Evolutionary conservation across 2,329 filamentous ascomycete species (phyloP).

Genomic region (Colletotrichum tofieldiae): DNA sequence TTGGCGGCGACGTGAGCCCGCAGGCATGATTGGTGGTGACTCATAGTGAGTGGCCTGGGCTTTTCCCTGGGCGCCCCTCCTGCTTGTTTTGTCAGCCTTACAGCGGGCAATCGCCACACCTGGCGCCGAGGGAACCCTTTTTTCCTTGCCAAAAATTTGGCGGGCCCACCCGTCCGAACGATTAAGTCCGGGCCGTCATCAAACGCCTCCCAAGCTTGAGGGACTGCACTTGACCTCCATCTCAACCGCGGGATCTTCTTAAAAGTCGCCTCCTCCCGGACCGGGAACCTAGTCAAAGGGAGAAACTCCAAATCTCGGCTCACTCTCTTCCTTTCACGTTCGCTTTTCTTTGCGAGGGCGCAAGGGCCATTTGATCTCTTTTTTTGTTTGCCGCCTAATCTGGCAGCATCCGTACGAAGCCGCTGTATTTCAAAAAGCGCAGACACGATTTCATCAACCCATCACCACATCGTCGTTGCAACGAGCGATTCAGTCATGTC

Average conservation of each 20-base stretch:
- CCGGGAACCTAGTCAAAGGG: constrained; percentile 12
- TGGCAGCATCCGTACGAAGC: constrained; percentile 51
- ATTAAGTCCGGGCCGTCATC: constrained; percentile 32
- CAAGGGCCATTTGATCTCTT: constrained; percentile 34
- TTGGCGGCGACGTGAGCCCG: not conserved
- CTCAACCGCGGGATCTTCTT: constrained; percentile 13
- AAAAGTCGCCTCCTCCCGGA: constrained; percentile 35
- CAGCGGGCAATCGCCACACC: constrained; percentile 38
- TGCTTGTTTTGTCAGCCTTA: constrained; percentile 42
- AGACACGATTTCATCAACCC: constrained; percentile 43
- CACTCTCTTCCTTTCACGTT: constrained; percentile 30
- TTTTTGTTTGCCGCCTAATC: constrained; percentile 42
- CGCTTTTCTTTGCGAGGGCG: constrained; percentile 16
- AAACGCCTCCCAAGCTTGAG: constrained; percentile 19
- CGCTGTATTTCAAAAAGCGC: constrained; percentile 67
- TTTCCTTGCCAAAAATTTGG: constrained; percentile 13
- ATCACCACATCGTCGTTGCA: constrained; percentile 36
- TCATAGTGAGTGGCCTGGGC: constrained; percentile 39
- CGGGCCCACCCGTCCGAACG: constrained; percentile 29
- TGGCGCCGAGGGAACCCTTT: not conserved
- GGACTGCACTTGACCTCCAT: constrained; percentile 18
- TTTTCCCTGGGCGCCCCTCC: not conserved
- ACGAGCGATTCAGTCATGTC: constrained; percentile 48
- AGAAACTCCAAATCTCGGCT: constrained; percentile 1
- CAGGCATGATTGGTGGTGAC: constrained; percentile 30